phyloP scores from a whole-genome alignment of 2,329 filamentous ascomycete species.

The Cladosporium velox region DNA sequence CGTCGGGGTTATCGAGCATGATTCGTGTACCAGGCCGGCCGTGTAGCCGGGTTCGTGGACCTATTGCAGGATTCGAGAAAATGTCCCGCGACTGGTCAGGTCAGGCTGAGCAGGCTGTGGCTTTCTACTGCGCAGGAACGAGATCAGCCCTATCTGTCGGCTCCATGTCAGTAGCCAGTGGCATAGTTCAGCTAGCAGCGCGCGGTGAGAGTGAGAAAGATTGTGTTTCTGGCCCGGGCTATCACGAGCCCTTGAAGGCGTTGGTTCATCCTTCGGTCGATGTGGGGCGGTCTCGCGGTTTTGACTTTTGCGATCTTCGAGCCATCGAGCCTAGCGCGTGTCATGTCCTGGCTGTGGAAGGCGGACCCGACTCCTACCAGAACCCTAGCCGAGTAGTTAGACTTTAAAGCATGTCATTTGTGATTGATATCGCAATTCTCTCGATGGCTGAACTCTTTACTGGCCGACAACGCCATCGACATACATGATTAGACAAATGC shows the following conservation, averaged over 20 bases:
- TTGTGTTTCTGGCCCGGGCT: background rate
- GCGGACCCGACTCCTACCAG: background rate
- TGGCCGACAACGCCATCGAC: background rate
- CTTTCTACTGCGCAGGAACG: background rate
- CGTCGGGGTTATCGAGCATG: conserved; percentile 9
- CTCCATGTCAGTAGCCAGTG: background rate
- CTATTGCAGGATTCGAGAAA: background rate
- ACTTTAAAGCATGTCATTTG: background rate
- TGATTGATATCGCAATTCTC: background rate
- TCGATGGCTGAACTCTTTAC: background rate
- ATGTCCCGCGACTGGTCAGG: background rate
- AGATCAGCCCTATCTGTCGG: background rate
- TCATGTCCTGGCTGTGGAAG: background rate
- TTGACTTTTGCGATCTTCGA: background rate
- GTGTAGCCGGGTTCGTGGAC: background rate
- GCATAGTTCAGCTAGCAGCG: background rate
- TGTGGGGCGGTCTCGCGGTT: background rate
- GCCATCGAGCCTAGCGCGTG: background rate
- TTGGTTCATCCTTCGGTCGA: background rate
- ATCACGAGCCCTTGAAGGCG: background rate
- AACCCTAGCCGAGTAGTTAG: background rate
- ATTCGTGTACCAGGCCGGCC: background rate
- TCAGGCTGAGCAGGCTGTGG: background rate
- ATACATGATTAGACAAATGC: background rate
- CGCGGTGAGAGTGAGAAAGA: background rate